phyloP scores from a whole-genome alignment of 2,329 filamentous ascomycete genomes.

The Xylaria sp. region DNA sequence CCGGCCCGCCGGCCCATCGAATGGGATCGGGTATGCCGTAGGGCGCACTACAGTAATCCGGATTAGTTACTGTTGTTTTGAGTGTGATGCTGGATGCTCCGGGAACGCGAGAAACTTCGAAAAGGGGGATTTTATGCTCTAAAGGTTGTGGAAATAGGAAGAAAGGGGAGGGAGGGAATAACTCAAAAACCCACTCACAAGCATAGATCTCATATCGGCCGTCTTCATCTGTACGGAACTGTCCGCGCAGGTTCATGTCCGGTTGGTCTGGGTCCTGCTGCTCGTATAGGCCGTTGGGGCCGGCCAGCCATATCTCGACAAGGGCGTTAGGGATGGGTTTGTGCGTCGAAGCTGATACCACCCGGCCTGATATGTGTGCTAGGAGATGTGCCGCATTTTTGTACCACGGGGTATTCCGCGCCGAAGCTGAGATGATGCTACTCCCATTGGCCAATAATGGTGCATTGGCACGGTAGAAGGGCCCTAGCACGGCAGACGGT shows the following conservation, averaged over 20 bases:
- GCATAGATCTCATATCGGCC: constrained; percentile 73
- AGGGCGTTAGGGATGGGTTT: constrained; percentile 72
- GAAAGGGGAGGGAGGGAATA: background rate
- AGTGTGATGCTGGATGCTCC: too few relatives aligned
- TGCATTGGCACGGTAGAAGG: constrained; percentile 82
- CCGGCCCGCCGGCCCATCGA: constrained; percentile 64
- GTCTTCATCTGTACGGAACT: constrained; percentile 73
- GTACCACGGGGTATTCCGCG: constrained; percentile 55
- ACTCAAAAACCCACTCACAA: constrained; percentile 13
- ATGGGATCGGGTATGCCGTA: constrained; percentile 64
- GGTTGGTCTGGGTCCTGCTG: constrained; percentile 77
- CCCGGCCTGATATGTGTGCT: constrained; percentile 64
- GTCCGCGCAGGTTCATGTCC: constrained; percentile 79
- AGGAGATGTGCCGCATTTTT: constrained; percentile 53
- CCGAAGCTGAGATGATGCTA: constrained; percentile 67
- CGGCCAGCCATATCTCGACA: constrained; percentile 84
- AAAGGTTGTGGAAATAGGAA: background rate
- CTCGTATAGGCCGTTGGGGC: constrained; percentile 76
- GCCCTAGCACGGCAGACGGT: constrained; percentile 82
- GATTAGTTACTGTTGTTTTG: background rate
- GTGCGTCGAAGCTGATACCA: constrained; percentile 68
- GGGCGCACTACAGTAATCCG: constrained; percentile 58
- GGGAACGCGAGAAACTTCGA: background rate
- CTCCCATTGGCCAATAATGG: constrained; percentile 76
- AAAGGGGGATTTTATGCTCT: background rate